Evolutionary conservation across 2,329 filamentous ascomycete genomes (phyloP).

Genomic region (Claviceps citrina): DNA sequence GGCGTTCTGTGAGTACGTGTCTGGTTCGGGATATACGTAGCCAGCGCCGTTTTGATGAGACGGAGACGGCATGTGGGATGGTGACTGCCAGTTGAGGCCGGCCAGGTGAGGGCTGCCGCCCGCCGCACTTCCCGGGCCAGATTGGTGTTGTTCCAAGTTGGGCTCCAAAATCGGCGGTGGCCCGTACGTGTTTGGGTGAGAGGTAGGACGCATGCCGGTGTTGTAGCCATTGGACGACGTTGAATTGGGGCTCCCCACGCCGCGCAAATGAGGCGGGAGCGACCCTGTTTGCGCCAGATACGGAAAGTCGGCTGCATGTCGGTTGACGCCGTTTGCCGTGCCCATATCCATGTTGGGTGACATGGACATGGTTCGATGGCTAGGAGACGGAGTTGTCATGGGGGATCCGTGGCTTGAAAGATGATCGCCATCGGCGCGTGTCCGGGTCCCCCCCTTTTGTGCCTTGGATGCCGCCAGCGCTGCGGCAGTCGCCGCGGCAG

Average conservation of each 20-base stretch:
- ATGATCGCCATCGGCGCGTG: constrained; percentile 55
- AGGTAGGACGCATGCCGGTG: constrained; percentile 53
- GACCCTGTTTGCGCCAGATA: constrained; percentile 62
- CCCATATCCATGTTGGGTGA: constrained; percentile 66
- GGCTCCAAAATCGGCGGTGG: constrained; percentile 76
- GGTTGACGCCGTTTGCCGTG: constrained; percentile 50
- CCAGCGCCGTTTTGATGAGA: constrained; percentile 48
- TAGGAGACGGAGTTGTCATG: constrained; percentile 67
- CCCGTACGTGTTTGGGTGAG: constrained; percentile 71
- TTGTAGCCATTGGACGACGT: constrained; percentile 42
- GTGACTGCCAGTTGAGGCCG: constrained; percentile 73
- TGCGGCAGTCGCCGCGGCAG: constrained; percentile 74
- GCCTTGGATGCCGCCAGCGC: constrained; percentile 48
- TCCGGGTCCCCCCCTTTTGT: constrained; percentile 24
- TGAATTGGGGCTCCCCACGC: constrained; percentile 55
- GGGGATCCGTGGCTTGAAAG: constrained; percentile 60
- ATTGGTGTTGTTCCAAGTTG: constrained; percentile 60
- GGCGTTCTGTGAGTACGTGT: constrained; percentile 47
- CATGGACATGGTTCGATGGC: constrained; percentile 62
- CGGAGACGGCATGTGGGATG: constrained; percentile 56
- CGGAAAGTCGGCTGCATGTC: constrained; percentile 46
- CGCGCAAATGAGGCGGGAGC: constrained; percentile 69
- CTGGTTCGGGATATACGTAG: constrained; percentile 73
- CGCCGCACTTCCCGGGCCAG: constrained; percentile 52
- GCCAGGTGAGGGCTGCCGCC: constrained; percentile 75